phyloP scores from a whole-genome alignment of 2,329 filamentous ascomycete species.

The Ceratocystis destructans region DNA sequence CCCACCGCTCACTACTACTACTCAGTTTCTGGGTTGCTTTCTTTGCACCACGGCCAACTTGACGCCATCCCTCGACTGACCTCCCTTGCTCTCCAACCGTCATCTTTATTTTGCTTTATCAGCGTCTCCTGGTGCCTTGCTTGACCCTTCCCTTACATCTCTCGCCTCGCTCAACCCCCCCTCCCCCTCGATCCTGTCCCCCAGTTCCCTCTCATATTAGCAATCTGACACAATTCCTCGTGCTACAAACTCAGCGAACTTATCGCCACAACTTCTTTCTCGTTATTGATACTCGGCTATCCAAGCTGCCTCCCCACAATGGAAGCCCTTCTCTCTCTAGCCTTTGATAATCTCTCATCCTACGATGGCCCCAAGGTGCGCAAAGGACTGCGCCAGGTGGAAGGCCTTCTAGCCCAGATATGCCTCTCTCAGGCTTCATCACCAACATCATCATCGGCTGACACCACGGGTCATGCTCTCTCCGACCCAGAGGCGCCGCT shows the following conservation, averaged over 20 bases:
- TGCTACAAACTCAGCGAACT: not conserved
- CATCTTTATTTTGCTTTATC: not conserved
- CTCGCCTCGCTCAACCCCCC: not conserved
- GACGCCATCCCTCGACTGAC: not conserved
- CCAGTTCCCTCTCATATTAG: not conserved
- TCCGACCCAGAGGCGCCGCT: conserved; percentile 27
- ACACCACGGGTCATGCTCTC: not conserved
- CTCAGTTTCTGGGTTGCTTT: not conserved
- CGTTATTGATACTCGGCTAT: not conserved
- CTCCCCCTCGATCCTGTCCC: not conserved
- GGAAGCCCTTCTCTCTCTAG: conserved; percentile 83
- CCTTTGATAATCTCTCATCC: conserved; percentile 92
- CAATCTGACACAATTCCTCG: not conserved
- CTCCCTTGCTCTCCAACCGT: not conserved
- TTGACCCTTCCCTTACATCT: not conserved
- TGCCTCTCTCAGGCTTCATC: conserved; percentile 49
- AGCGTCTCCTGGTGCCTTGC: not conserved
- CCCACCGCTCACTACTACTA: no score
- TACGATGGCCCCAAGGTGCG: conserved; percentile 80
- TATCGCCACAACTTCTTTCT: not conserved
- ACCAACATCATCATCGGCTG: conserved; percentile 1
- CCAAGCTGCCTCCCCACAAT: conserved; percentile 36
- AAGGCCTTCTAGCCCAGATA: conserved; percentile 86
- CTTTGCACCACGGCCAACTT: not conserved
- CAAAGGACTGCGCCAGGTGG: conserved; percentile 86